Evolutionary conservation across 1,284 basidiomycete species (phyloP), one percentile per base, ranked within the genome.

Genomic region (Malassezia caprae): DNA sequence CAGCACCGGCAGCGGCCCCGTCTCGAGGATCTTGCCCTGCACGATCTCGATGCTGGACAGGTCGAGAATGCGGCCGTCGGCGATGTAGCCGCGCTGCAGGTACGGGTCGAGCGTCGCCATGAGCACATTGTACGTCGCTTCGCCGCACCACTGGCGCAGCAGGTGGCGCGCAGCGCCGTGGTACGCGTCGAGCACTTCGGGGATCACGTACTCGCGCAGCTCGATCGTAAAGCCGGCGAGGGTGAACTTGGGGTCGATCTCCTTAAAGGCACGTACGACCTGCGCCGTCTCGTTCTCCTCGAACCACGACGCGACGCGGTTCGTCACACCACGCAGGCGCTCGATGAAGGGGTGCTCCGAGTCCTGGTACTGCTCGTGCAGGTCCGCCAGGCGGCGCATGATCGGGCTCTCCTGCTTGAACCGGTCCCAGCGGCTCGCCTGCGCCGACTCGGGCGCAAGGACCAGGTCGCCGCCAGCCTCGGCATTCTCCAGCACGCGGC

Each of bases 61-160:
- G 46, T 74, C 72, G 12, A 74, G 51, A 24, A 72, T 53, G 15
- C 68, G 48, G 10, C 72, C 72, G 27, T 73, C 52, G 3, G 68
- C 59, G 8, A 80, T 50, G 91, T 82, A 75, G 1, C 91, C 90
- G 72, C 91, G 88, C 54, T 83, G 81, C 50, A 94, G 79, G 76
- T 91, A 96, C 64, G 89, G 86, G 67, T 94, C 90, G 82, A 99
- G 87, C 3, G 90, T 94, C 3, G 93, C 93, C 86, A 91, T 94
- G 2, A 96, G 80, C 11, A 98, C 88, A 69, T 96, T 96, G 61
- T 59, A 74, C 12, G 76, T 90, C 90, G 89, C 94, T 77, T 99
- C 94, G 30, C 88, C 84, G 75, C 90, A 96, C 94, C 94, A 99
- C 65, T 83, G 83, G 69, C 82, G 83, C 64, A 99, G 78, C 6